Evolutionary conservation across 148 eudicot species (phyloP).

Genomic region (Vaccinium vitisidaea): DNA sequence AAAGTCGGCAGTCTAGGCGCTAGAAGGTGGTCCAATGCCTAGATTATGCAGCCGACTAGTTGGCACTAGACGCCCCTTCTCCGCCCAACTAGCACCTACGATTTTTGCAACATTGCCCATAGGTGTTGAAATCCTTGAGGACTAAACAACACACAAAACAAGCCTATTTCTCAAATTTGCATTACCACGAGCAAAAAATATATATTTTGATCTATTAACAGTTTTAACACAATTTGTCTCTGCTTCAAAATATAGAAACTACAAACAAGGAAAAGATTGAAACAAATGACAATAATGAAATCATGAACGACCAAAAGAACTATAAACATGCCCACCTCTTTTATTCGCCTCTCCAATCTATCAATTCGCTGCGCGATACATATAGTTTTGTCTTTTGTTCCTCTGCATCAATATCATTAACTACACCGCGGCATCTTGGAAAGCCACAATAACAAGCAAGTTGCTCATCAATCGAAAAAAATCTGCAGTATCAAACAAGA

Average conservation of each 20-base stretch:
- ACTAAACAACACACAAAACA: not conserved
- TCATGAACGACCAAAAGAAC: not conserved
- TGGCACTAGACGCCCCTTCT: too few relatives aligned
- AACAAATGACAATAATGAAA: not conserved
- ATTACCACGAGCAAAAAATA: not conserved
- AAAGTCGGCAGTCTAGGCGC: too few relatives aligned
- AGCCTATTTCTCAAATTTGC: not conserved
- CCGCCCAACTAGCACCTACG: too few relatives aligned
- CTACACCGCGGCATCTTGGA: constrained; percentile 86
- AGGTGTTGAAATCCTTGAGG: not conserved
- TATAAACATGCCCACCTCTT: constrained; percentile 35
- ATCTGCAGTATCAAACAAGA: constrained; percentile 45
- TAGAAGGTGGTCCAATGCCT: too few relatives aligned
- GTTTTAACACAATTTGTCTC: not conserved
- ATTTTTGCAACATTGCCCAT: not conserved
- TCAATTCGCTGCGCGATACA: constrained; percentile 74
- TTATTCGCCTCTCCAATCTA: constrained; percentile 60
- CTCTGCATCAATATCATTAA: constrained; percentile 85
- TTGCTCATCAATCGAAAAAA: constrained; percentile 76
- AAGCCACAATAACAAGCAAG: constrained; percentile 87
- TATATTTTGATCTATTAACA: not conserved
- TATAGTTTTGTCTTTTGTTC: constrained; percentile 61
- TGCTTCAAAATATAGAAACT: not conserved
- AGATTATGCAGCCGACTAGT: too few relatives aligned
- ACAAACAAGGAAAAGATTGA: not conserved